phyloP scores from a whole-genome alignment of 148 eudicot species.

The Selenicereus undatus region DNA sequence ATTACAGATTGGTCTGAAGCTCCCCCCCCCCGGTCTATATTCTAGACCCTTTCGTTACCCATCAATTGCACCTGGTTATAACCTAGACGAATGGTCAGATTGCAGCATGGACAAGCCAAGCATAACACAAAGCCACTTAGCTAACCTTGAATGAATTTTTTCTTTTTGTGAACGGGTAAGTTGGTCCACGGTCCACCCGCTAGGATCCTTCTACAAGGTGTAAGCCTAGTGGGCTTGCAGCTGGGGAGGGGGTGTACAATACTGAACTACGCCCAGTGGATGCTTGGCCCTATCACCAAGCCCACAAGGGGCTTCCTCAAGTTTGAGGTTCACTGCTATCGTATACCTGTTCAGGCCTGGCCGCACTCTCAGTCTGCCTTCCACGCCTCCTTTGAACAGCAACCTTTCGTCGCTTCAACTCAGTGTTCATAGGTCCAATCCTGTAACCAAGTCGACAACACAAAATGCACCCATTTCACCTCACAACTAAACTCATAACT shows the following conservation, averaged over 20 bases:
- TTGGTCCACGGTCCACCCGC: no score
- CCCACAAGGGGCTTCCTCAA: not conserved
- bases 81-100: not conserved
- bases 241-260: no score
- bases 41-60: not conserved
- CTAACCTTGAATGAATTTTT: no score
- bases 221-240: no score
- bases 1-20: no score
- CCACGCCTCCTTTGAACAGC: slow-evolving; percentile 25
- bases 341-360: slow-evolving; percentile 46
- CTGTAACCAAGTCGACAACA: slow-evolving; percentile 18
- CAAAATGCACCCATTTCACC: not conserved
- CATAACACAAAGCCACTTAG: no score
- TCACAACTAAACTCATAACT: not conserved
- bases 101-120: not conserved
- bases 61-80: not conserved
- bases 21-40: no score
- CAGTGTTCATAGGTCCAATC: slow-evolving; percentile 57
- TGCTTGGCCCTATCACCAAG: no score
- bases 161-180: no score
- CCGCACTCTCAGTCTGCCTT: slow-evolving; percentile 9
- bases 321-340: not conserved
- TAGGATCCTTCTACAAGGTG: no score
- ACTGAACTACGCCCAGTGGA: no score
- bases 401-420: slow-evolving; percentile 40